Conservation (phyloP, 176 grass and related monocot species). For the Triticum urartu region DNA sequence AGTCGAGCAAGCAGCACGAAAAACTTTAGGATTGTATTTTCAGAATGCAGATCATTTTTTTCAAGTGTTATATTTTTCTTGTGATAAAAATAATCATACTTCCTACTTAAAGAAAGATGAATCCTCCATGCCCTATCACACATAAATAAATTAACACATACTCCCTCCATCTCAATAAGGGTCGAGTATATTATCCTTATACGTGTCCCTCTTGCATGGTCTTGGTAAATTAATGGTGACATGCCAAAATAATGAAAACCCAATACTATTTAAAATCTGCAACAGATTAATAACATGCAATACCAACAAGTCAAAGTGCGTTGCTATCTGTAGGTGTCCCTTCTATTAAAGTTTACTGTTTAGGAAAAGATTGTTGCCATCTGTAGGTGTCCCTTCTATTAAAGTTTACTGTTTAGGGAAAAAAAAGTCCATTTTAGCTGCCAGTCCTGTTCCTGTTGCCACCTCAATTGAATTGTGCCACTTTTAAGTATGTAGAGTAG, state of each 20-base stretch:
- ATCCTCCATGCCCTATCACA: background rate
- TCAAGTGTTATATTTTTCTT: background rate
- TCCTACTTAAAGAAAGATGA: background rate
- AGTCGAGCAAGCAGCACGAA: background rate
- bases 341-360: background rate
- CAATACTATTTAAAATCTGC: background rate
- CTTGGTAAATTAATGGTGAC: background rate
- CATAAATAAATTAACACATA: slow-evolving; percentile 3
- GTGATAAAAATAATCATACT: background rate
- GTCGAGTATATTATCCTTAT: background rate
- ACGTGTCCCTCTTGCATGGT: background rate
- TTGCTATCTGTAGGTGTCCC: background rate
- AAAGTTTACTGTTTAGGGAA: background rate
- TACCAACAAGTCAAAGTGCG: background rate
- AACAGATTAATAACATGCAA: background rate
- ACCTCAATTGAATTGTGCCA: background rate
- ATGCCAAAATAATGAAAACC: background rate
- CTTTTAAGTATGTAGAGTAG: background rate
- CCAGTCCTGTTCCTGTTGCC: background rate
- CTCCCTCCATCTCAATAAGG: too few relatives aligned
- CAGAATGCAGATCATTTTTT: background rate
- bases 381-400: background rate
- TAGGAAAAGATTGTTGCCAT: background rate
- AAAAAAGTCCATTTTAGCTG: too few relatives aligned
- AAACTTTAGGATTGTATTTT: background rate